Evolutionary conservation across 2,329 filamentous ascomycete species (phyloP).

Genomic region (Fusarium continuum): DNA sequence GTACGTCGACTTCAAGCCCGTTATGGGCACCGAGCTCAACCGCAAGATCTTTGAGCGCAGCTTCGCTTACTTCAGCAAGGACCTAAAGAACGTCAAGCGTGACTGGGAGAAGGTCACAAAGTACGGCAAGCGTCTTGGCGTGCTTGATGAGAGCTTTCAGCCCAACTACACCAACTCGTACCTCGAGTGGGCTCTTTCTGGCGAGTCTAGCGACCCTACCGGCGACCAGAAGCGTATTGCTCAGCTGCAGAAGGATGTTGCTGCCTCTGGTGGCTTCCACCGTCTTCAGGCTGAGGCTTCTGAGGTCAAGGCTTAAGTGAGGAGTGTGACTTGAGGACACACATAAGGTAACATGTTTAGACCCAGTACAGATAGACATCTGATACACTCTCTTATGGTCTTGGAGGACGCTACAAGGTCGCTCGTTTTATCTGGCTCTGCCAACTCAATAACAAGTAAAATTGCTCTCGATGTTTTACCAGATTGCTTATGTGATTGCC

Average conservation of each 20-base stretch:
- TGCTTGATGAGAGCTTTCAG: slow-evolving; percentile 69
- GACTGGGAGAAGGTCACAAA: slow-evolving; percentile 82
- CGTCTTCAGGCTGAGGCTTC: slow-evolving; percentile 50
- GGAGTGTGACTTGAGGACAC: background rate
- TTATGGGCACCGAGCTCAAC: slow-evolving; percentile 74
- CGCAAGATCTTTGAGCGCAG: slow-evolving; percentile 83
- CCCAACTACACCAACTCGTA: slow-evolving; percentile 81
- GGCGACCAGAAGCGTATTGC: slow-evolving; percentile 81
- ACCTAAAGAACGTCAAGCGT: slow-evolving; percentile 77
- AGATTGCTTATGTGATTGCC: background rate
- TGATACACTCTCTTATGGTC: slow-evolving; percentile 22
- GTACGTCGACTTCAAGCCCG: slow-evolving; percentile 77
- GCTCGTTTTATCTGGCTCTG: slow-evolving; percentile 12
- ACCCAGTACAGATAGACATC: slow-evolving; percentile 9
- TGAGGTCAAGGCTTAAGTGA: slow-evolving; percentile 27
- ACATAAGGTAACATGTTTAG: background rate
- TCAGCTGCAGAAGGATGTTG: slow-evolving; percentile 72
- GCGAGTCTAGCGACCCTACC: slow-evolving; percentile 71
- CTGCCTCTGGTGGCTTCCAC: slow-evolving; percentile 70
- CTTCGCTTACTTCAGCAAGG: slow-evolving; percentile 78
- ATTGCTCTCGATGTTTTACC: background rate
- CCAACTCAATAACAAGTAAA: slow-evolving; percentile 16
- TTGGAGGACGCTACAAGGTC: slow-evolving; percentile 11
- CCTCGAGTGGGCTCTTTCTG: slow-evolving; percentile 71
- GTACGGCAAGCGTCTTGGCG: slow-evolving; percentile 77